Base-by-base conservation (phyloP, 2,329 filamentous ascomycete species). In the Microcyclosporella mali region DNA sequence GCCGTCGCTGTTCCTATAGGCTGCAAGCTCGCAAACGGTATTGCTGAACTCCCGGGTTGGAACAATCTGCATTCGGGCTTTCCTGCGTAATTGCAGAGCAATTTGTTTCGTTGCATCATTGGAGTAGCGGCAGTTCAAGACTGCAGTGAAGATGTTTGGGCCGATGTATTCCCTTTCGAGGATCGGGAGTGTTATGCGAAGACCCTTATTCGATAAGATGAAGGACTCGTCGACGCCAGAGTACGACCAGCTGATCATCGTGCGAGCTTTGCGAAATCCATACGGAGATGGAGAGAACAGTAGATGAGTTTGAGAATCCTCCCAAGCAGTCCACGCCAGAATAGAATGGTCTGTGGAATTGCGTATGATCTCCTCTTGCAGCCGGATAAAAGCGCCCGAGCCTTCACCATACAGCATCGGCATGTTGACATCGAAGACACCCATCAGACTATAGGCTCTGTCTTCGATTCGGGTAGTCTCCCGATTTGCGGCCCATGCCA, bases 351-450 rank as follows among this genome's bases (percentile, higher is more conserved):
- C 55, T 25, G 53, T 51, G 17, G 52, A 52, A 15, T 35, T 46
- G 21, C 44, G 49, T 30, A 58, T 55, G 33, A 57, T 56, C 38
- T 56, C 55, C 37, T 58, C 54, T 49, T 58, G 55, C 2, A 58
- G 46, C n/a, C 56, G 43, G 2, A 43, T 42, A 30, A 56, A 58
- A 2, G 56, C 55, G 34, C 52, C 55, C 9, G 39, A 30, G 8
- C 55, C 55, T 36, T 56, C 54, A 9, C 54, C 54, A 30, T 56
- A 56, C 3, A 55, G 49, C 46, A 56, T 47, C 2, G 54, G 52
- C 52, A 56, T 54, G 25, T 53, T 56, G 31, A 56, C 52, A 35
- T 53, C 51, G 35, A 56, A 56, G 10, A 56, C 25, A 10, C 54
- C 54, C 52, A 56, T 56, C 2, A 56, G 46, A 10, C 46, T 49